Evolutionary conservation across 2,329 filamentous ascomycete species (phyloP).

Genomic region (Penicillium brasilianum): DNA sequence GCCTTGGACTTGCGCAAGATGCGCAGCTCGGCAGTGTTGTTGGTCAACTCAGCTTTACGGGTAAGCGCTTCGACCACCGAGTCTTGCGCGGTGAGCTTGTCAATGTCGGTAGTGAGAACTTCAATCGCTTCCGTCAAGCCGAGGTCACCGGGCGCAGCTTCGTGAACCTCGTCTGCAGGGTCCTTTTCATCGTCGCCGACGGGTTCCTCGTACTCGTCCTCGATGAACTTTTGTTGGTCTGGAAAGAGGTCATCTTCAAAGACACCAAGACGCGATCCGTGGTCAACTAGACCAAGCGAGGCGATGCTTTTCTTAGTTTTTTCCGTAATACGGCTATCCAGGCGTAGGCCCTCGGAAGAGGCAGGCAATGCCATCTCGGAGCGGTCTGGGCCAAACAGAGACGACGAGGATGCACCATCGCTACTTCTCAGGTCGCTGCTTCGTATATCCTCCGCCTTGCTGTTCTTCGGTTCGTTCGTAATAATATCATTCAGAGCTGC

Average conservation of each 20-base stretch:
- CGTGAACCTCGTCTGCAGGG: constrained; percentile 82
- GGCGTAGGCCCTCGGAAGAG: constrained; percentile 63
- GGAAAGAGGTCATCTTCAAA: constrained; percentile 95
- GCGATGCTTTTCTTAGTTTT: constrained; percentile 82
- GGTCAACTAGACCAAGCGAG: constrained; percentile 87
- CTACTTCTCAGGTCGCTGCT: constrained; percentile 40
- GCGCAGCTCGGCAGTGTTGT: constrained; percentile 90
- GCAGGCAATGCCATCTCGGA: constrained; percentile 62
- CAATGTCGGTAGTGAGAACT: constrained; percentile 85
- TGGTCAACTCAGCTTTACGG: constrained; percentile 93
- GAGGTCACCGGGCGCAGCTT: constrained; percentile 92
- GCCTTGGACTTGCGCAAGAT: constrained; percentile 93
- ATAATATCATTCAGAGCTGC: constrained; percentile 90
- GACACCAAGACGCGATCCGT: constrained; percentile 84
- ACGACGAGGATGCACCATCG: constrained; percentile 42
- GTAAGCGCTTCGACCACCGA: constrained; percentile 89
- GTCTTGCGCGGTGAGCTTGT: constrained; percentile 84
- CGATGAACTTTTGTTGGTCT: constrained; percentile 78
- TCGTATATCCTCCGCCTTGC: constrained; percentile 43
- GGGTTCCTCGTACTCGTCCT: constrained; percentile 81
- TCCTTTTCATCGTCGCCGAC: constrained; percentile 64
- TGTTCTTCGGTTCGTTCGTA: constrained; percentile 68
- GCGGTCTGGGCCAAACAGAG: constrained; percentile 59
- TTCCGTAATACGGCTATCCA: constrained; percentile 50
- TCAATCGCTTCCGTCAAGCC: constrained; percentile 92